Evolutionary conservation across 2,329 filamentous ascomycete genomes (phyloP), one percentile per base, ranked within the genome.

Genomic region (Pseudopyrenochaeta lycopersici): DNA sequence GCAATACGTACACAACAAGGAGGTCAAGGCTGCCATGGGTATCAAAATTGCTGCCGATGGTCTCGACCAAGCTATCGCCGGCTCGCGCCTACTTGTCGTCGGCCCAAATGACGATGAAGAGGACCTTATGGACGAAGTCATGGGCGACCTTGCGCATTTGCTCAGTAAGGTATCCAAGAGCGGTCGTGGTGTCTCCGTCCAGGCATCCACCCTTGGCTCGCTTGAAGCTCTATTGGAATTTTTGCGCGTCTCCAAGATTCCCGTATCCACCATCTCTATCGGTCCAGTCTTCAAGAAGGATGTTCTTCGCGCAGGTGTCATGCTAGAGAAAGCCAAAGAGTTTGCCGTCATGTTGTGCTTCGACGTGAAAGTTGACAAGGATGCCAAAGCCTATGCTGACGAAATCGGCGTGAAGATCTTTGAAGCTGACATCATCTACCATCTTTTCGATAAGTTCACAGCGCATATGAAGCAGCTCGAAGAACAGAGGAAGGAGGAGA

Each of bases 261-360:
- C 95, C 1, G 95, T 99, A 18, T 90, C 92, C 67, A 97, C 97
- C 76, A 96, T 99, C 60, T 94, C 92, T 54, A 98, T 99, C 70
- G 95, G 95, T 42, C 95, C 95, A 2, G 94, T 99, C 33, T 98
- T 91, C 86, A 97, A 97, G 83, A 91, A 95, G 70, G 95, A 99
- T 78, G 91, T 99, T 49, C 95, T 98, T 85, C 93, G 87, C 85
- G 91, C 81, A 1, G 93, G 92, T 71, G 90, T 91, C 65, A 99
- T 99, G 95, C 77, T 98, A 70, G 95, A 99, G 79, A 98, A 97
- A 81, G 85, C 89, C 14, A 92, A 92, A 63, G 93, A 99, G 74
- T 96, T 89, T 67, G 95, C 95, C n/a, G 91, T 98, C 74, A 99
- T 99, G 95, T 88, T 99, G 45, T 98, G 95, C 77, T 99, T 99